phyloP scores from a whole-genome alignment of 768 basidiomycete species.

The Kwoniella mangroviensis region DNA sequence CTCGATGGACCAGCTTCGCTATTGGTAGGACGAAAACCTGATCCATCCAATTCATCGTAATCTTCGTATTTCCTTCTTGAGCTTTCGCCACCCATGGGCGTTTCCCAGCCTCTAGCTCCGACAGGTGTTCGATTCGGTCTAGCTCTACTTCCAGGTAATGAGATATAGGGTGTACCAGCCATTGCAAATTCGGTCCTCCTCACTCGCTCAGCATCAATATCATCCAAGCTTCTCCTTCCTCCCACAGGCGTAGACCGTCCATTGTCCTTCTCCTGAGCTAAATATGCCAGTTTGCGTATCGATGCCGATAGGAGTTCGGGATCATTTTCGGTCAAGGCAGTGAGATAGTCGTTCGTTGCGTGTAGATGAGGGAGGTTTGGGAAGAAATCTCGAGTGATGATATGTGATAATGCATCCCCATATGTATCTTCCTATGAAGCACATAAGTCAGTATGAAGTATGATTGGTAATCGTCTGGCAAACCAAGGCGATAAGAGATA shows the following conservation, averaged over 20 bases:
- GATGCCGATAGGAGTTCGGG: slow-evolving; percentile 75
- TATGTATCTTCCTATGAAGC: slow-evolving; percentile 81
- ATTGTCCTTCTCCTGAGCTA: slow-evolving; percentile 44
- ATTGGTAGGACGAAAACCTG: not conserved
- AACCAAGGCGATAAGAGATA: slow-evolving; percentile 5
- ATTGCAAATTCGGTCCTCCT: slow-evolving; percentile 48
- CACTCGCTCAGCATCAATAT: slow-evolving; percentile 28
- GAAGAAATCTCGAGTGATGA: slow-evolving; percentile 97
- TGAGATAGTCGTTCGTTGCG: slow-evolving; percentile 83
- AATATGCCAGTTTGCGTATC: slow-evolving; percentile 71
- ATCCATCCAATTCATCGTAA: slow-evolving; percentile 37
- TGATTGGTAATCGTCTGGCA: not conserved
- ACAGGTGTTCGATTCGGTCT: slow-evolving; percentile 47
- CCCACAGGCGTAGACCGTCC: slow-evolving; percentile 19
- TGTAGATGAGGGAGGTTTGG: slow-evolving; percentile 88
- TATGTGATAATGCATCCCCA: slow-evolving; percentile 81
- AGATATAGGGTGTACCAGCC: slow-evolving; percentile 50
- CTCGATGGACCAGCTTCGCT: not conserved
- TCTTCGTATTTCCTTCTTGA: slow-evolving; percentile 28
- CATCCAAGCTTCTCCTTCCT: slow-evolving; percentile 25
- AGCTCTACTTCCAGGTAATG: slow-evolving; percentile 31
- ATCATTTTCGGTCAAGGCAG: slow-evolving; percentile 76
- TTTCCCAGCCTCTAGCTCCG: slow-evolving; percentile 53
- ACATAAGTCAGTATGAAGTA: not conserved
- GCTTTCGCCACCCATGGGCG: slow-evolving; percentile 36